phyloP scores from a whole-genome alignment of 2,329 filamentous ascomycete genomes.

The Lecanicillium sp. region DNA sequence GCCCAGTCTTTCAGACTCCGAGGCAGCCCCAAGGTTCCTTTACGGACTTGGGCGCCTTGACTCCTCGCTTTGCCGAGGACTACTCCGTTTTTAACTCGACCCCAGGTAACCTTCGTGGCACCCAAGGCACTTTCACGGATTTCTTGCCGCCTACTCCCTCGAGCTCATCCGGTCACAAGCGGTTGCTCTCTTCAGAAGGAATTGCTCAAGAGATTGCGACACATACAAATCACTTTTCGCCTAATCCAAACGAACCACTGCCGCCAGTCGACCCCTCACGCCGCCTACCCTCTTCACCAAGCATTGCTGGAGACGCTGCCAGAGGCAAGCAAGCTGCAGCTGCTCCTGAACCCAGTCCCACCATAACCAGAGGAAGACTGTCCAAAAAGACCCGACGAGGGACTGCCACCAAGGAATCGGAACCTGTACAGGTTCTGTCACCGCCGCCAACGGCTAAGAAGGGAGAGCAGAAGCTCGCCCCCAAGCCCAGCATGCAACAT shows the following conservation, averaged over 20 bases:
- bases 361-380: conserved; percentile 18
- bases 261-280: conserved; percentile 52
- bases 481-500: conserved; percentile 50
- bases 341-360: conserved; percentile 19
- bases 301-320: conserved; percentile 25
- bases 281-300: conserved; percentile 50
- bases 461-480: conserved; percentile 45
- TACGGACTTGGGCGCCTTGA: conserved; percentile 45
- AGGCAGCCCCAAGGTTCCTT: conserved; percentile 37
- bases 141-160: conserved; percentile 30
- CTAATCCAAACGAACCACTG: conserved; percentile 42
- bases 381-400: conserved; percentile 38
- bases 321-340: conserved; percentile 21
- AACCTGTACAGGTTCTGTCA: conserved; percentile 43
- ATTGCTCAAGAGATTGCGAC: conserved; percentile 44
- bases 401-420: conserved; percentile 26
- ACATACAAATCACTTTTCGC: conserved; percentile 54
- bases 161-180: conserved; percentile 33
- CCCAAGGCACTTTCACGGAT: conserved; percentile 36
- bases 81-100: conserved; percentile 59
- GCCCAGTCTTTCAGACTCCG: conserved; percentile 49
- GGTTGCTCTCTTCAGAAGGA: conserved; percentile 41
- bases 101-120: conserved; percentile 46
- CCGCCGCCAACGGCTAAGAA: conserved; percentile 51
- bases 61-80: conserved; percentile 55